phyloP scores from a whole-genome alignment of 169 alveolate species.

The Cystoisospora suis region DNA sequence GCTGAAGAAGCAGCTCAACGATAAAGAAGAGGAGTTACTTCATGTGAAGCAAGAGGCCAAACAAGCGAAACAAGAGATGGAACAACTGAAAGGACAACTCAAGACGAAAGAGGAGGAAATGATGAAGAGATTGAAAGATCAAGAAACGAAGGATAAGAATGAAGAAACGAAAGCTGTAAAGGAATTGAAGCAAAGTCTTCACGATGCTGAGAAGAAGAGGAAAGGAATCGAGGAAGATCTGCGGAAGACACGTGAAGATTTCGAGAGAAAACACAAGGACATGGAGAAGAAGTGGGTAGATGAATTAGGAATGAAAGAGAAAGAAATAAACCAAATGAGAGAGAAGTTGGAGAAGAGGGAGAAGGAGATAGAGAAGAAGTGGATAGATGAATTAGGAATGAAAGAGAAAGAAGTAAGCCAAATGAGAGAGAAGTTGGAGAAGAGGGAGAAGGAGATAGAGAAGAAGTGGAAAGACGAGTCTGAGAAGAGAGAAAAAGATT shows the following conservation, averaged over 20 bases:
- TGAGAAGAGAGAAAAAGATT: neutral
- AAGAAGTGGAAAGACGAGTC: neutral
- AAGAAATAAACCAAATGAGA: neutral
- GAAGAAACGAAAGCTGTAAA: neutral
- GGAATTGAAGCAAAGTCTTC: neutral
- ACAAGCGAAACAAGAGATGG: neutral
- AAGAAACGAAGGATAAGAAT: neutral
- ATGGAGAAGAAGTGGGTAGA: neutral
- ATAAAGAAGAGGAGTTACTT: neutral
- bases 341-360: neutral
- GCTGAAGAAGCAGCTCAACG: neutral
- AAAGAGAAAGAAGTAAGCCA: neutral
- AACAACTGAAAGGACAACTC: neutral
- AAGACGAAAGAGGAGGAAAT: slow-evolving; percentile 7
- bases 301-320: neutral
- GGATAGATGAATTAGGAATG: neutral
- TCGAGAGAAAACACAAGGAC: neutral
- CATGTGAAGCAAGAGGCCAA: neutral
- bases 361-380: neutral
- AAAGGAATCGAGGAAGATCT: neutral
- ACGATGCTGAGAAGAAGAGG: neutral
- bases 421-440: neutral
- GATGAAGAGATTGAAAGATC: neutral
- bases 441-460: neutral
- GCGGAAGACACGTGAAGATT: neutral